phyloP scores from a whole-genome alignment of 306 rosid genomes.

The Abrus pulchellus region DNA sequence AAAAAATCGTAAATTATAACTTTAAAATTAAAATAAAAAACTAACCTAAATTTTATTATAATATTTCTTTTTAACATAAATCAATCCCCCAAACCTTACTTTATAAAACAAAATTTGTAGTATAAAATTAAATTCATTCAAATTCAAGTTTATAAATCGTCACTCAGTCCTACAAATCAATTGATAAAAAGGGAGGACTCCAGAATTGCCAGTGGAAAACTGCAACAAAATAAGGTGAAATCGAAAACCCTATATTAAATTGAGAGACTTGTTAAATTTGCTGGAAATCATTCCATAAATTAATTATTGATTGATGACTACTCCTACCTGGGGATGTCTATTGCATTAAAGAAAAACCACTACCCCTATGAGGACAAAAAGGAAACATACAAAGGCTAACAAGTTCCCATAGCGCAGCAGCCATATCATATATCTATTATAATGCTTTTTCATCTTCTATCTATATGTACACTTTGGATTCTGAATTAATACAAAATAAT shows the following conservation, averaged over 20 bases:
- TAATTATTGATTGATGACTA: conserved; percentile 36
- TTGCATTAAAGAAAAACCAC: conserved; percentile 21
- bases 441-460: conserved; percentile 35
- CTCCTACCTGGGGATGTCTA: neutral
- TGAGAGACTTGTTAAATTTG: neutral
- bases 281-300: conserved; percentile 17
- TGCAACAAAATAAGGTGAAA: neutral
- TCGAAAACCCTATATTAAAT: conserved; percentile 28
- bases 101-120: too few relatives aligned
- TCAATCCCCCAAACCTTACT: too few relatives aligned
- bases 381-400: conserved; percentile 25
- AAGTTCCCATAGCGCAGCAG: conserved; percentile 41
- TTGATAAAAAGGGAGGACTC: neutral
- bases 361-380: conserved; percentile 21
- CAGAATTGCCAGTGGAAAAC: neutral
- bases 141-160: too few relatives aligned
- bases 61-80: too few relatives aligned
- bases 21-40: too few relatives aligned
- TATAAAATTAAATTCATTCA: too few relatives aligned
- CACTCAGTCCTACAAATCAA: neutral
- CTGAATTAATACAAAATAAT: conserved; percentile 29
- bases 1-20: too few relatives aligned
- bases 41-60: too few relatives aligned
- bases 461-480: conserved; percentile 49
- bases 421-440: conserved; percentile 14